phyloP scores from a whole-genome alignment of 2,329 filamentous ascomycete species.

The Fragosphaeria purpurea region DNA sequence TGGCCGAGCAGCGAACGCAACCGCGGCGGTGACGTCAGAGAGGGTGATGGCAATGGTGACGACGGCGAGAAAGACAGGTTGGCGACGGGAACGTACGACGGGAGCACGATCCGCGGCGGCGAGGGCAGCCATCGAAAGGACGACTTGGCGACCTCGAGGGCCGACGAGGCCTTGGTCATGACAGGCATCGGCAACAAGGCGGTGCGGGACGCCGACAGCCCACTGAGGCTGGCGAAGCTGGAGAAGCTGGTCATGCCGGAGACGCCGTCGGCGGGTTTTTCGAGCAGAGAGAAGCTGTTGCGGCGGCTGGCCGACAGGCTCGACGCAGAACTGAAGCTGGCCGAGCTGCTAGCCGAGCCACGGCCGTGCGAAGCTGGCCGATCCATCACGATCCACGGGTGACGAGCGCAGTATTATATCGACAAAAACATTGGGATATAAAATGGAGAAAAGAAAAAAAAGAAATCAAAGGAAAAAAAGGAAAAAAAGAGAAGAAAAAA shows the following conservation, averaged over 20 bases:
- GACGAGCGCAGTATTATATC: slow-evolving; percentile 1
- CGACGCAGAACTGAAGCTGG: slow-evolving; percentile 6
- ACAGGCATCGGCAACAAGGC: slow-evolving; percentile 12
- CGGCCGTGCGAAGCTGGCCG: slow-evolving; percentile 4
- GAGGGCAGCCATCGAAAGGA: slow-evolving; percentile 10
- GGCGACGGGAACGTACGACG: slow-evolving; percentile 8
- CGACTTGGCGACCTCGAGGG: slow-evolving; percentile 10
- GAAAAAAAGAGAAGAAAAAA: background rate
- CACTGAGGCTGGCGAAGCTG: slow-evolving; percentile 7
- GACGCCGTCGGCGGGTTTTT: slow-evolving; percentile 7
- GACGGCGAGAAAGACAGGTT: background rate
- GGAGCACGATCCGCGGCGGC: slow-evolving; percentile 4
- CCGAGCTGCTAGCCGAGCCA: slow-evolving; percentile 9
- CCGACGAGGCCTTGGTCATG: slow-evolving; percentile 9
- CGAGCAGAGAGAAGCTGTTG: slow-evolving; percentile 13
- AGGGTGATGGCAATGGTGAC: background rate
- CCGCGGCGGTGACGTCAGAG: background rate
- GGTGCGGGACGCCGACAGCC: slow-evolving; percentile 7
- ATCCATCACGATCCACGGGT: slow-evolving; percentile 5
- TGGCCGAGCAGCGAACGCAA: slow-evolving; percentile 33
- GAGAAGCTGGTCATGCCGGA: slow-evolving; percentile 7
- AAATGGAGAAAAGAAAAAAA: background rate
- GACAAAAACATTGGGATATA: background rate
- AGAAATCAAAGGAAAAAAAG: background rate
- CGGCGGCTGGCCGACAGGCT: slow-evolving; percentile 9